phyloP scores from a whole-genome alignment of 805 yeast species.

The Candida chilensis region DNA sequence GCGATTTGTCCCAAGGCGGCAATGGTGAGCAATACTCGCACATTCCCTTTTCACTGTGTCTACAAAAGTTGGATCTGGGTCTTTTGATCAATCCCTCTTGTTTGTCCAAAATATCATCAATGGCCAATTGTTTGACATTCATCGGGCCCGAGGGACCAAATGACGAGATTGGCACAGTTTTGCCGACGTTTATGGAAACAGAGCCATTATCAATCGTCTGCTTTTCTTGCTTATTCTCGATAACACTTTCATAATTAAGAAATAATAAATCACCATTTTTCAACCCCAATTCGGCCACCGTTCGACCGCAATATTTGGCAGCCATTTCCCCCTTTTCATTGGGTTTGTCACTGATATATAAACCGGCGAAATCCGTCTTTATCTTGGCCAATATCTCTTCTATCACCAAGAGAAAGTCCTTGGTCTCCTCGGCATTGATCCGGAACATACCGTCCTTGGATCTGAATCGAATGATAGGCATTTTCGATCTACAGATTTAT shows the following conservation, averaged over 20 bases:
- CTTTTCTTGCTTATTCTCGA: no score
- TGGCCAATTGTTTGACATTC: slow-evolving; percentile 41
- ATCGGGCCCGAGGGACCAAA: slow-evolving; percentile 4
- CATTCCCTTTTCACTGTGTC: slow-evolving; percentile 92
- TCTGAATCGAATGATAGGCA: slow-evolving; percentile 59
- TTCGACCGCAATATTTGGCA: slow-evolving; percentile 19
- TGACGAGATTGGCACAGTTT: neutral
- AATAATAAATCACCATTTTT: slow-evolving; percentile 55
- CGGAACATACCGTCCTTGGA: slow-evolving; percentile 80
- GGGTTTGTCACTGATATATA: slow-evolving; percentile 36
- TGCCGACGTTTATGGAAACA: slow-evolving; percentile 1
- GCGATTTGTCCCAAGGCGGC: slow-evolving; percentile 88
- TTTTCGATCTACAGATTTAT: no score
- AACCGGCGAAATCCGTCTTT: slow-evolving; percentile 13
- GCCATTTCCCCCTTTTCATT: slow-evolving; percentile 31
- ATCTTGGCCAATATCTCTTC: slow-evolving; percentile 24
- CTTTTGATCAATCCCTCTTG: slow-evolving; percentile 70
- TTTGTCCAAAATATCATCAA: slow-evolving; percentile 60
- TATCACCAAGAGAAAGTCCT: slow-evolving; percentile 34
- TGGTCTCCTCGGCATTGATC: slow-evolving; percentile 36
- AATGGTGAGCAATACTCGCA: slow-evolving; percentile 95
- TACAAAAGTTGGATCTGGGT: slow-evolving; percentile 53
- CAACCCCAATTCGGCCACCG: slow-evolving; percentile 35
- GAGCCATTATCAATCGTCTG: no score
- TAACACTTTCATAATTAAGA: slow-evolving; percentile 20